These are phyloP conservation scores for Fusarium decemcellulare DNA, from an alignment of 2,329 filamentous ascomycete species.

Conservation along the genomic window DNA sequence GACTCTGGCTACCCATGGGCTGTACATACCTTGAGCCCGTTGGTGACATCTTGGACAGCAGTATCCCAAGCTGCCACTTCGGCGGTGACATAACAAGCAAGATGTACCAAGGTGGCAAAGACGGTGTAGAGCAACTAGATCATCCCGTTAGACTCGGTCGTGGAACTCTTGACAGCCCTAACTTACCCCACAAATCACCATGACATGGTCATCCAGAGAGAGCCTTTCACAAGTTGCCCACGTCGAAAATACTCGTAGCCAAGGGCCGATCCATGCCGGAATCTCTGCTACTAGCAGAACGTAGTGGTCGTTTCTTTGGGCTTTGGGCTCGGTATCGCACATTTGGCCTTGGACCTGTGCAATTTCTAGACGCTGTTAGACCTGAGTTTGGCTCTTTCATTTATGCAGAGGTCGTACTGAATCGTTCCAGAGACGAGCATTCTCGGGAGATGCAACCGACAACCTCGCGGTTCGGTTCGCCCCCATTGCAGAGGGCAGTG, in stretches of 20 bases:
- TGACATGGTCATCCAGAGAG: slow-evolving; percentile 57
- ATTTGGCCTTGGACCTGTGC: slow-evolving; percentile 50
- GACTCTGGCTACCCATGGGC: neutral
- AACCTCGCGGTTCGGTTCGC: slow-evolving; percentile 6
- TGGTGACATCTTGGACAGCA: slow-evolving; percentile 14
- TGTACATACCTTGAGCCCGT: slow-evolving; percentile 32
- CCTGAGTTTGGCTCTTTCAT: neutral
- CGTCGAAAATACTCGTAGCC: slow-evolving; percentile 55
- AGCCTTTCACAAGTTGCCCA: slow-evolving; percentile 50
- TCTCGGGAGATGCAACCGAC: slow-evolving; percentile 30
- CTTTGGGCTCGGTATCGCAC: slow-evolving; percentile 51
- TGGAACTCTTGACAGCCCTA: too few species aligned
- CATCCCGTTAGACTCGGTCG: slow-evolving; percentile 7
- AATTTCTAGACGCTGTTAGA: slow-evolving; percentile 46
- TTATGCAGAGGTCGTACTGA: slow-evolving; percentile 24
- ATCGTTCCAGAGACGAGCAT: slow-evolving; percentile 38
- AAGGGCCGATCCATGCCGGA: slow-evolving; percentile 51
- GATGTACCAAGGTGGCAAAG: slow-evolving; percentile 29
- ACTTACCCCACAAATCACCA: slow-evolving; percentile 53
- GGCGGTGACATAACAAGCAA: slow-evolving; percentile 24
- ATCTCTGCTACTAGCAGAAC: slow-evolving; percentile 54
- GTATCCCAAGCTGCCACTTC: slow-evolving; percentile 14
- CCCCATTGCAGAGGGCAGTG: slow-evolving; percentile 30
- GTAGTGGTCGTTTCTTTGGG: slow-evolving; percentile 50
- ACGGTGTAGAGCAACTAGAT: slow-evolving; percentile 43